Percentiles rank a stretch among this genome's conserved stretches.
Conservation (phyloP, 2,329 filamentous ascomycete genomes). For the Microsporum audouinii region DNA sequence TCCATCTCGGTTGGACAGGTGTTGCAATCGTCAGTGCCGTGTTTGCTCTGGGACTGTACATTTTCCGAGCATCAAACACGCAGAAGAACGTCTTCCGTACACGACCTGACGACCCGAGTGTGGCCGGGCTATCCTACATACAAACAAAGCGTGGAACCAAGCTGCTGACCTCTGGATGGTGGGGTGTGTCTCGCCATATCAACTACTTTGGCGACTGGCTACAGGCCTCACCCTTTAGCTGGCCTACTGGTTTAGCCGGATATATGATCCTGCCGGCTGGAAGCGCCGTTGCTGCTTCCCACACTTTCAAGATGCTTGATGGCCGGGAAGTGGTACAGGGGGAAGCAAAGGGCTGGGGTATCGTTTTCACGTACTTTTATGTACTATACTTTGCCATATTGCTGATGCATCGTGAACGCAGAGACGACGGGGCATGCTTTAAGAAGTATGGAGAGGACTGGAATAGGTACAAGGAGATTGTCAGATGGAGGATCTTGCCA, state of each 20-base stretch:
- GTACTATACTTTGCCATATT: constrained; percentile 16
- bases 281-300: neutral
- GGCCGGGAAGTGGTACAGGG: constrained; percentile 8
- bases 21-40: constrained; percentile 55
- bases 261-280: constrained; percentile 12
- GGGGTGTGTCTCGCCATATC: constrained; percentile 15
- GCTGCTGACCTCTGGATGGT: constrained; percentile 14
- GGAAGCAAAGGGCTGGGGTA: constrained; percentile 13
- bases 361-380: constrained; percentile 16
- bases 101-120: constrained; percentile 65
- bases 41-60: constrained; percentile 64
- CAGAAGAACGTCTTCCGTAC: constrained; percentile 93
- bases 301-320: constrained; percentile 6
- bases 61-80: constrained; percentile 88
- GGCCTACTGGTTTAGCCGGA: constrained; percentile 15
- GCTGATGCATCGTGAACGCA: constrained; percentile 16
- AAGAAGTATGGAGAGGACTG: constrained; percentile 17
- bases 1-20: constrained; percentile 60
- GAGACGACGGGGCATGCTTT: constrained; percentile 16
- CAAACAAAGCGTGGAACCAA: constrained; percentile 44
- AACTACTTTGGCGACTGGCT: constrained; percentile 18
- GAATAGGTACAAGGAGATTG: constrained; percentile 13
- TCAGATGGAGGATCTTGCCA: constrained; percentile 14
- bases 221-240: constrained; percentile 13
- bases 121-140: constrained; percentile 74